phyloP scores from a whole-genome alignment of 108 stramenopile species.

The Pelagomonas calceolata region DNA sequence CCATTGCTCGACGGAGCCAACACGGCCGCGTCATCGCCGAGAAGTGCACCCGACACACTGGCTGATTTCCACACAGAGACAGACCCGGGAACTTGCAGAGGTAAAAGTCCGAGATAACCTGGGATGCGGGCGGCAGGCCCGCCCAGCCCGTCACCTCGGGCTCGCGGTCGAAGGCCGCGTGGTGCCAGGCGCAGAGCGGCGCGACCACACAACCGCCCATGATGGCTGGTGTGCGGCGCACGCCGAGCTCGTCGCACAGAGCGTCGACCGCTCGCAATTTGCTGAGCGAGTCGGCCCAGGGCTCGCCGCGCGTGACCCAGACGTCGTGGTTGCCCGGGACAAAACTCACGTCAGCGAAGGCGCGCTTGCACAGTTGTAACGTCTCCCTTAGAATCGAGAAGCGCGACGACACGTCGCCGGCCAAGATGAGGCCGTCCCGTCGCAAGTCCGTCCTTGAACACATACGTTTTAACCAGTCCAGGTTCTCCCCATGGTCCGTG shows the following conservation, averaged over 20 bases:
- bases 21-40: too few relatives aligned
- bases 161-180: constrained; percentile 32
- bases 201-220: background rate
- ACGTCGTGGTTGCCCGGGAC: constrained; percentile 9
- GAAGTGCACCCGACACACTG: too few relatives aligned
- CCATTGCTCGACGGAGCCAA: too few relatives aligned
- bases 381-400: background rate
- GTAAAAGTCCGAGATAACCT: constrained; percentile 8
- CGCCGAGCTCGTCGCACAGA: background rate
- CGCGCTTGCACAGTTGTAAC: background rate
- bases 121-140: background rate
- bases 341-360: background rate
- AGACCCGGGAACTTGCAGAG: constrained; percentile 22
- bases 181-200: constrained; percentile 25
- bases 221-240: background rate
- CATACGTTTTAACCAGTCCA: too few relatives aligned
- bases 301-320: background rate
- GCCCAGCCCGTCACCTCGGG: constrained; percentile 9
- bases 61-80: too few relatives aligned
- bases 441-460: too few relatives aligned
- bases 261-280: background rate
- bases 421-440: background rate
- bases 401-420: constrained; percentile 5
- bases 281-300: background rate
- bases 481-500: too few relatives aligned